Evolutionary conservation across 2,329 filamentous ascomycete genomes (phyloP), one percentile per base, ranked within the genome.

Genomic region (Colletotrichum chrysophilum): DNA sequence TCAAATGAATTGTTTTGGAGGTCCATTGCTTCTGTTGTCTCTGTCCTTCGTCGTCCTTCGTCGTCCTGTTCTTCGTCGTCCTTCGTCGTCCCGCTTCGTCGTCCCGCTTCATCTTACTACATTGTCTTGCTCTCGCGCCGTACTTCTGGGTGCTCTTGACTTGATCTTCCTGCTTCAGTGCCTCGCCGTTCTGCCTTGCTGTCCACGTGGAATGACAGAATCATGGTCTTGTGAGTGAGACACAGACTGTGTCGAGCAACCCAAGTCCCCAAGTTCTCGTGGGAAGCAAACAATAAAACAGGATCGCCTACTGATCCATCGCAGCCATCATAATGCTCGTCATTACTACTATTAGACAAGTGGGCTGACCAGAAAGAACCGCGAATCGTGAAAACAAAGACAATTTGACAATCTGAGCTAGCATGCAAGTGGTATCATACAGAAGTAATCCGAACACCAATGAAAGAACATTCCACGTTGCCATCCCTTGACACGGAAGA

Each of bases 1-100:
- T 43, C 70, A 75, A 52, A 62, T 71, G 72, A 71, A 75, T 71
- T 38, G 55, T 75, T 75, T 72, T 75, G 72, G 72, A 75, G 72
- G 72, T 75, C 61, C 55, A 65, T 34, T 3, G 52, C 16, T 34
- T 58, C 21, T 21, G 28, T 4, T 28, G 26, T 48, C n/a, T 21
- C 43, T n/a, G 0, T 48, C 4, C 5, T n/a, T 21, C 38, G 4
- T 48, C 18, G 34, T 38, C 14, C 36, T n/a, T 43, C 16, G 38
- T 10, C 18, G 38, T n/a, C 9, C 7, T 36, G 38, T n/a, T 5
- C 7, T 36, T 5, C 26, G 5, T 28, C 26, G 7, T 36, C 7
- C 34, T 36, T 36, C 34, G 38, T 48, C 5, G 38, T 43, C 38
- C 8, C 2, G 18, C 18, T n/a, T 43, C 26, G 24, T 24, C 24